Base-by-base conservation (phyloP, 768 basidiomycete genomes). In the Naematelia encephala region DNA sequence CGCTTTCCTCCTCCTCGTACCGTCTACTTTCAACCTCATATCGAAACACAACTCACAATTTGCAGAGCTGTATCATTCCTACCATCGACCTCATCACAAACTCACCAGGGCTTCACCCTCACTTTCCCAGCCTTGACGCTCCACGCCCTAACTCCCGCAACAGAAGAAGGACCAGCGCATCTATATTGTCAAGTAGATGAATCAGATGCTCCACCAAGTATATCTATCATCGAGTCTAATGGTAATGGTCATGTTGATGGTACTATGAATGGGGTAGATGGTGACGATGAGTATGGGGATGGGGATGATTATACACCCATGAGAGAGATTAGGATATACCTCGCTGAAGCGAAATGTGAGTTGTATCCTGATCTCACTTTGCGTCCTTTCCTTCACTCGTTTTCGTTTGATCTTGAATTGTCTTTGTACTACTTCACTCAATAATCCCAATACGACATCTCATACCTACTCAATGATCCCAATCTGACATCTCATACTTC, bases 111-210 rank as follows among this genome's bases (percentile, higher is more conserved):
- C 14, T 87, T 97, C 77, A 85, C 88, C 64, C 84, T 98, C 71
- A 81, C 86, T 57, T 98, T 94, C 75, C 91, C 90, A 10, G 81
- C 87, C 4, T 89, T 99, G 71, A 94, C 91, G 0, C 83, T 99
- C 1, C 96, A 99, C 68, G 96, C 96, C 23, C 83, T 93, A 54
- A 90, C 91, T 0, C 86, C 91, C 46, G 82, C 83, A 2, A 83
- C 84, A 4, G 56, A 63, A 5, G 60, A 59, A 5, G 13, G 63
- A 14, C 57, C 67, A 8, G 60, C 73, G n/a, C 67, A 74, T 57
- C 57, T 98, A 72, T 98, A 97, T 77, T 96, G 92, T 73, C 96
- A 99, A 67, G 83, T 98, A 11, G 93, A 96, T 67, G 90, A 90
- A 51, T 78, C 78, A n/a, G 78, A 73, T 19, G 70, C 67, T 2